Evolutionary conservation across 768 basidiomycete species (phyloP).

Genomic region (Dioszegia crocea): DNA sequence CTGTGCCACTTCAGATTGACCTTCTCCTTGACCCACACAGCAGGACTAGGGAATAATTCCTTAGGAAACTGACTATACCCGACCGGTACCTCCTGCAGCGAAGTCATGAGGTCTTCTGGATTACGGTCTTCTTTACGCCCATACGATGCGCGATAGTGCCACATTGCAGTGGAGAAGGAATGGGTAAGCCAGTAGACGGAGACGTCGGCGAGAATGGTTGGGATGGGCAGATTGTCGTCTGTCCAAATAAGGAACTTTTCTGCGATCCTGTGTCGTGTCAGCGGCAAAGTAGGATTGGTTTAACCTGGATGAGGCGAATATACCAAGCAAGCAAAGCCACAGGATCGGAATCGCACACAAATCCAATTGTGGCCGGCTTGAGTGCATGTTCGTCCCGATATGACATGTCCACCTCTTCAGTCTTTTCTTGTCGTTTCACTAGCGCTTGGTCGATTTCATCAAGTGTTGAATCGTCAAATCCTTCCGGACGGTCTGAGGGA

Average conservation of each 20-base stretch:
- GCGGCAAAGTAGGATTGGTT: too few relatives aligned
- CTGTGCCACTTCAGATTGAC: constrained; percentile 41
- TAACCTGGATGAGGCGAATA: too few relatives aligned
- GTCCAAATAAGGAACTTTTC: constrained; percentile 48
- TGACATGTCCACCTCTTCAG: constrained; percentile 11
- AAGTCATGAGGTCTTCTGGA: constrained; percentile 14
- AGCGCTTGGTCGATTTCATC: constrained; percentile 1
- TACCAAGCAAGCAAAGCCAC: constrained; percentile 16
- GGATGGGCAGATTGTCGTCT: constrained; percentile 25
- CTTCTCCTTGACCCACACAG: constrained; percentile 39
- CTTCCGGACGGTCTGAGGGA: constrained; percentile 3
- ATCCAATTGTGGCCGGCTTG: constrained; percentile 14
- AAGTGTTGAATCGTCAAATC: constrained; percentile 1
- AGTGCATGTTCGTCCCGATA: constrained; percentile 13
- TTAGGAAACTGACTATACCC: constrained; percentile 46
- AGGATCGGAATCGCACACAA: constrained; percentile 7
- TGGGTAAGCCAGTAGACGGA: constrained; percentile 43
- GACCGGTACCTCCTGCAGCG: constrained; percentile 19
- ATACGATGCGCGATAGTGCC: constrained; percentile 16
- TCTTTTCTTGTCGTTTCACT: constrained; percentile 6
- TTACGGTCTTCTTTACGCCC: constrained; percentile 10
- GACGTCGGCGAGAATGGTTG: constrained; percentile 34
- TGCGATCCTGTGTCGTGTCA: constrained; percentile 43
- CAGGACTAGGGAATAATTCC: constrained; percentile 40
- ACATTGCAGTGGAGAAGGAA: constrained; percentile 22